Evolutionary conservation across 805 yeast species (phyloP), one percentile per base, ranked within the genome.

Genomic region (Wickerhamiella lipophila): DNA sequence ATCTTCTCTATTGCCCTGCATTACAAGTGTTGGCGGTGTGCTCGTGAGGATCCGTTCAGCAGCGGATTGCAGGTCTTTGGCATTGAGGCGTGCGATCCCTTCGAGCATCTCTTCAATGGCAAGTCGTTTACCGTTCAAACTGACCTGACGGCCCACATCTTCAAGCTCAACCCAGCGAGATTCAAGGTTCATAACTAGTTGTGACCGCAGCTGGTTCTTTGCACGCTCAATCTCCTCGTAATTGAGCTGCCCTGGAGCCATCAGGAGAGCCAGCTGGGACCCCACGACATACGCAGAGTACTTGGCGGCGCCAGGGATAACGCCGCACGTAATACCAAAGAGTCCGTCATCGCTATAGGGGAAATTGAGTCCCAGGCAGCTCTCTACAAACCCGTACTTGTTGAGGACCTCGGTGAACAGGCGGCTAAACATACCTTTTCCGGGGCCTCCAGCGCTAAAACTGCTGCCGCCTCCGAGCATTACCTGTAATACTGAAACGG

Each of bases 361-460:
- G 64, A 87, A 95, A 64, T 87, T 86, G 68, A 88, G 87, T 6
- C 94, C 76, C 58, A 79, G 71, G 63, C 95, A 86, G 58, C 83
- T 81, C 61, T 92, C 98, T 46, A 92, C 79, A 62, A 82, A 88
- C 35, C 94, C 94, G 62, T 83, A 84, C 62, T 82, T 92, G 66
- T 89, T 89, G 61, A 92, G 71, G 2, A 92, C 95, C 57, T 87
- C 78, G 0, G 95, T 85, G 68, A 87, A 92, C 21, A 94, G 75
- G 51, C 97, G 74, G 3, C 96, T 85, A 63, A 87, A 92, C 97
- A 92, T 88, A 3, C 98, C 98, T 65, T 92, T 92, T 48, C 98
- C 98, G 15, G 98, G 98, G 0, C 98, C 98, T 55, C 98, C 98
- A 8, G 98, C 97, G 16, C 94, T 81, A 61, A 92, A 92, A 1